These are phyloP conservation scores for Fusarium decemcellulare DNA, from an alignment of 2,329 filamentous ascomycete species.

Conservation along the genomic window DNA sequence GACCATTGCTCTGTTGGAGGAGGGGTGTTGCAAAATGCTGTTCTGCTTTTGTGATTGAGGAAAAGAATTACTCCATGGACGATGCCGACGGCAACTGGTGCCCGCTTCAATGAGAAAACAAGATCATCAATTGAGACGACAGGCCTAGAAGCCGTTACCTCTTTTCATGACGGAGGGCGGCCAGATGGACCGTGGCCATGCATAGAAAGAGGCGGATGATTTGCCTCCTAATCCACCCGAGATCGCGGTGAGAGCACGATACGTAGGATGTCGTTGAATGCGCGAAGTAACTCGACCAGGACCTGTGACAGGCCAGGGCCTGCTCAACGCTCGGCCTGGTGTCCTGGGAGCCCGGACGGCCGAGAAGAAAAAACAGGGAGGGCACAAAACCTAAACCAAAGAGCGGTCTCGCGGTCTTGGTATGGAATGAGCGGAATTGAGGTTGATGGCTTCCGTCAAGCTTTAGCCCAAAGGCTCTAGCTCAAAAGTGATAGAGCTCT, in stretches of 20 bases:
- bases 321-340: conserved; percentile 6
- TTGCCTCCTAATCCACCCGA: conserved; percentile 40
- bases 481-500: neutral
- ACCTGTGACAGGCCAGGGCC: conserved; percentile 16
- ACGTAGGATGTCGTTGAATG: conserved; percentile 13
- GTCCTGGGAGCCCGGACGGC: conserved; percentile 15
- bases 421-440: conserved; percentile 1
- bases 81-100: conserved; percentile 36
- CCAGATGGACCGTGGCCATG: conserved; percentile 39
- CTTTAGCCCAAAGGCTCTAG: neutral
- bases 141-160: conserved; percentile 27
- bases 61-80: conserved; percentile 8
- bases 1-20: conserved; percentile 23
- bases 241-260: conserved; percentile 41
- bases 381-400: neutral
- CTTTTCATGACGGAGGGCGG: conserved; percentile 32
- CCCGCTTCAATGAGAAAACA: conserved; percentile 43
- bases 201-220: conserved; percentile 23
- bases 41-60: neutral
- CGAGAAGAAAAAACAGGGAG: conserved; percentile 8
- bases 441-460: neutral
- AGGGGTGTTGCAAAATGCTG: conserved; percentile 33
- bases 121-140: conserved; percentile 44
- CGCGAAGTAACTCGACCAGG: conserved; percentile 9
- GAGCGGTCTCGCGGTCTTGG: conserved; percentile 32